phyloP scores from a whole-genome alignment of 2,329 filamentous ascomycete genomes.

The Aureobasidium pullulans region DNA sequence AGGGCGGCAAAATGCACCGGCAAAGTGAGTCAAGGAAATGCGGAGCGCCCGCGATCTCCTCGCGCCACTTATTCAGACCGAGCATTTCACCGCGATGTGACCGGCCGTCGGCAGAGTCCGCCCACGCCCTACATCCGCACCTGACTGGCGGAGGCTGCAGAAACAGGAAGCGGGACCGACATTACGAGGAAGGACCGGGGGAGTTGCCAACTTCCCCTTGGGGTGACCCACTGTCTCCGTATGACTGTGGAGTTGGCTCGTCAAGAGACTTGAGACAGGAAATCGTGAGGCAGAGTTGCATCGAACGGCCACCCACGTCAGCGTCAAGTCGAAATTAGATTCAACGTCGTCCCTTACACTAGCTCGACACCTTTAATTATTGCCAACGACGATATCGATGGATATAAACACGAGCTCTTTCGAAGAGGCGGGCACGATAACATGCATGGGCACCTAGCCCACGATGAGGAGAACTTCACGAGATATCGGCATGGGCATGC shows the following conservation, averaged over 20 bases:
- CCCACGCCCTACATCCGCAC: not conserved
- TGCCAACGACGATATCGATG: not conserved
- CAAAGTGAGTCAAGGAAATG: constrained; percentile 8
- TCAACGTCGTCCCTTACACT: not conserved
- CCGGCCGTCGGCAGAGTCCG: constrained; percentile 2
- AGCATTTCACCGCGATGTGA: not conserved
- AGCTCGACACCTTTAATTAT: not conserved
- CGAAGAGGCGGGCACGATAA: too few species aligned
- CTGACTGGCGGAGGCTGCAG: not conserved
- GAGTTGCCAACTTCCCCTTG: not conserved
- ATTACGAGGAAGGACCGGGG: constrained; percentile 2
- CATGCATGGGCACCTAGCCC: not conserved
- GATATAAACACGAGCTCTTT: not conserved
- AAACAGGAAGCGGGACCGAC: not conserved
- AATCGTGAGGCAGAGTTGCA: not conserved
- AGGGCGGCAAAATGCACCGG: constrained; percentile 4
- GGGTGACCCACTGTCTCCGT: not conserved
- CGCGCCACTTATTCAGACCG: constrained; percentile 2
- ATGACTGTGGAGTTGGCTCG: not conserved
- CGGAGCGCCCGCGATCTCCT: not conserved
- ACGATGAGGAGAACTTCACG: not conserved
- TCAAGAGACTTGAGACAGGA: not conserved
- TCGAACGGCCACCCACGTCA: constrained; percentile 7
- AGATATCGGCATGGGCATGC: not conserved
- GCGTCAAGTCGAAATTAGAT: not conserved